Evolutionary conservation across 768 basidiomycete genomes (phyloP).

Genomic region (Termitomyces sp.): DNA sequence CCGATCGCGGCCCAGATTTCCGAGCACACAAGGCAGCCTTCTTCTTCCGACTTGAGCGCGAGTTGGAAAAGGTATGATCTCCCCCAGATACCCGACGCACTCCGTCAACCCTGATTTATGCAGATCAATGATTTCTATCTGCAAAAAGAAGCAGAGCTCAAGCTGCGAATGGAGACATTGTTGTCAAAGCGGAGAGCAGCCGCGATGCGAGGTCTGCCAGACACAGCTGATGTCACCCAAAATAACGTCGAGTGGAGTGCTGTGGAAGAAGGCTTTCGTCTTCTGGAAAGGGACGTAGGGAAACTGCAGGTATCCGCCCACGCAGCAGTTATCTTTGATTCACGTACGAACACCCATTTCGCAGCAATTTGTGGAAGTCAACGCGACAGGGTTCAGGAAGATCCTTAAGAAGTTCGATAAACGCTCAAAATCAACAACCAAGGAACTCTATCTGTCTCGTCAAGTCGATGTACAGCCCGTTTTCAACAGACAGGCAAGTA

Average conservation of each 20-base stretch:
- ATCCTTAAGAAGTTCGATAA: constrained; percentile 99
- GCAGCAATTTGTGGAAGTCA: constrained; percentile 96
- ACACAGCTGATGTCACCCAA: constrained; percentile 50
- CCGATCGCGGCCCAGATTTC: constrained; percentile 77
- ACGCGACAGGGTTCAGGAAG: constrained; percentile 94
- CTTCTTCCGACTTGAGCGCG: constrained; percentile 97
- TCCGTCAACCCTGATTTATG: constrained; percentile 2
- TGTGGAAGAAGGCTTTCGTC: constrained; percentile 92
- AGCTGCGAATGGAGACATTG: constrained; percentile 85
- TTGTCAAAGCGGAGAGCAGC: constrained; percentile 90
- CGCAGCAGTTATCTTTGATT: constrained; percentile 12
- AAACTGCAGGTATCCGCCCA: constrained; percentile 75
- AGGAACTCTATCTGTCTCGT: constrained; percentile 90
- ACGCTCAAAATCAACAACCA: constrained; percentile 89
- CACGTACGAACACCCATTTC: constrained; percentile 16
- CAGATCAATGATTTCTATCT: constrained; percentile 98
- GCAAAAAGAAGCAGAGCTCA: constrained; percentile 94
- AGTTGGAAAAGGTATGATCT: constrained; percentile 83
- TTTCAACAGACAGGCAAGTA: constrained; percentile 86
- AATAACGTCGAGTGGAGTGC: constrained; percentile 91
- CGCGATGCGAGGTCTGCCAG: constrained; percentile 65
- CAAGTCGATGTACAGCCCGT: constrained; percentile 99
- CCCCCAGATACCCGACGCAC: background rate
- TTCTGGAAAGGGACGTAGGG: constrained; percentile 89
- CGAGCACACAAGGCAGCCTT: constrained; percentile 96